phyloP scores from a whole-genome alignment of 202 grass and related monocot species.

The Miscanthus sacchariflorus region DNA sequence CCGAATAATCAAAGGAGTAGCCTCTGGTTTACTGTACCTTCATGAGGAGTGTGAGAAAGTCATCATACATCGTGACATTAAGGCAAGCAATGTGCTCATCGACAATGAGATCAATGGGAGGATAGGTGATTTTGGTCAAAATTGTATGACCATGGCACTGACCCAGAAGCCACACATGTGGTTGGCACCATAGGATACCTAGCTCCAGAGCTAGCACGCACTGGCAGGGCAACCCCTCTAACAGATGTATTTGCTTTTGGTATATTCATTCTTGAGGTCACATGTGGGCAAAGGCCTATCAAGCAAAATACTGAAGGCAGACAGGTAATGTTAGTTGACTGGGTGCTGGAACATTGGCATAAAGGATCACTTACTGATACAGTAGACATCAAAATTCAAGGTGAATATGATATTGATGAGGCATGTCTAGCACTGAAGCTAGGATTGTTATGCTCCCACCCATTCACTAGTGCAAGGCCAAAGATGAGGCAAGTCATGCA shows the following conservation, averaged over 20 bases:
- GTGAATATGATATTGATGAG: not conserved
- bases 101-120: not conserved
- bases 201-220: not conserved
- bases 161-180: not conserved
- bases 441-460: not conserved
- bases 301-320: not conserved
- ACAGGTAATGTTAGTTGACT: not conserved
- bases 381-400: not conserved
- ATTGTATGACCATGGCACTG: not conserved
- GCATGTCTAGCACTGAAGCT: constrained; percentile 9
- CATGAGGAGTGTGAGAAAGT: not conserved
- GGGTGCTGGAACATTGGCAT: not conserved
- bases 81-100: not conserved
- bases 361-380: not conserved
- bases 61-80: not conserved
- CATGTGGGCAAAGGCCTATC: not conserved
- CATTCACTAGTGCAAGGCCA: not conserved
- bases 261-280: not conserved
- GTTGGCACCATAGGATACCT: not conserved
- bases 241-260: not conserved
- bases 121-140: not conserved
- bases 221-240: not conserved
- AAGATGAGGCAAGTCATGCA: constrained; percentile 6
- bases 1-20: not conserved
- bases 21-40: not conserved